Base-by-base conservation (phyloP, 2,329 filamentous ascomycete species). In the Leptographium procerum region DNA sequence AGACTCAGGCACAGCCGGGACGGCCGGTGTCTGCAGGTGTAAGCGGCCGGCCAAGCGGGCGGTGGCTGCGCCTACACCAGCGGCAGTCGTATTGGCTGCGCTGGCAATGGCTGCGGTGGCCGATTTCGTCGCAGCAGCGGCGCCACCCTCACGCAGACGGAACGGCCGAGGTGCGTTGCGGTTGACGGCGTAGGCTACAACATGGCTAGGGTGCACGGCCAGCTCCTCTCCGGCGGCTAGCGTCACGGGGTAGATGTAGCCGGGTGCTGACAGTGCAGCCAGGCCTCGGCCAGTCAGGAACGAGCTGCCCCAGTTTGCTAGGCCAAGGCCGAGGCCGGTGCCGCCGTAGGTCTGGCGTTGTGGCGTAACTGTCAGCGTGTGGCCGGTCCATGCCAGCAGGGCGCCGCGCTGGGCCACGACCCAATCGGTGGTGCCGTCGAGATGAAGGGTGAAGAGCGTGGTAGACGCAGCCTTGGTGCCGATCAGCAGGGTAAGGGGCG, bases 381-480 rank as follows among this genome's bases (percentile, higher is more conserved):
- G 89, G 31, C 94, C 94, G 0, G 92, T 96, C 94, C 94, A 99
- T 57, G 94, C 94, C n/a, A 97, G 78, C 57, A 99, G 78, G 1
- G 91, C 91, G 64, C 89, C 87, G 62, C 89, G 82, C 70, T 97
- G 91, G 8, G 89, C 82, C 10, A 99, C 77, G 77, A 96, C 89
- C 92, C 94, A 99, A 73, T 99, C 94, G 59, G 91, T 86, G 5
- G 91, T 90, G 59, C 94, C 94, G 75, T 99, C 91, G 55, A 99
- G 82, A 69, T 92, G 88, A 29, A 99, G 80, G 9, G 95, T 84
- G 14, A 88, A 85, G 65, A 99, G 91, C 7, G 91, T 91, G 1
- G 91, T 94, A 56, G 87, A 85, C 5, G 89, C 84, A 6, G 90
- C 90, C 70, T 91, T 94, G 28, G 92, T 91, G 33, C 89, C 88